phyloP scores from a whole-genome alignment of 768 basidiomycete species.

The Mycena capillaripes region DNA sequence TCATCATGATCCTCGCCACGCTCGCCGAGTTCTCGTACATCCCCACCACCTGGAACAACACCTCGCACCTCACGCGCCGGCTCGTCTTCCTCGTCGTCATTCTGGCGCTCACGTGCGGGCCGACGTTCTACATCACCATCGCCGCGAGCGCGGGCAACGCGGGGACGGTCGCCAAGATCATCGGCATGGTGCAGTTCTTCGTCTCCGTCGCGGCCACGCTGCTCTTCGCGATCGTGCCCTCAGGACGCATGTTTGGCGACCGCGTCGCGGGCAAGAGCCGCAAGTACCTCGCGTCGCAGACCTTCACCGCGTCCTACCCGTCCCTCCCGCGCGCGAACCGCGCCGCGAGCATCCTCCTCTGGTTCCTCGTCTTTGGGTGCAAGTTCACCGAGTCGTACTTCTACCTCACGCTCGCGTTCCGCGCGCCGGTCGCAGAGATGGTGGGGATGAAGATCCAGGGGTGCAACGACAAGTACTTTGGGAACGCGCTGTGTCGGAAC shows the following conservation, averaged over 20 bases:
- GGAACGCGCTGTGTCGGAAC: slow-evolving; percentile 87
- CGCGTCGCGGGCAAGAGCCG: slow-evolving; percentile 95
- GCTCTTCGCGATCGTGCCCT: slow-evolving; percentile 92
- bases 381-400: slow-evolving; percentile 98
- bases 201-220: slow-evolving; percentile 90
- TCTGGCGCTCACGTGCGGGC: slow-evolving; percentile 91
- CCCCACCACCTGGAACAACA: slow-evolving; percentile 99
- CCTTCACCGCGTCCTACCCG: slow-evolving; percentile 97
- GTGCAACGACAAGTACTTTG: slow-evolving; percentile 92
- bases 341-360: slow-evolving; percentile 82
- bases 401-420: slow-evolving; percentile 96
- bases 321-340: slow-evolving; percentile 73
- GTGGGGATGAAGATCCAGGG: slow-evolving; percentile 95
- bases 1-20: slow-evolving; percentile 97
- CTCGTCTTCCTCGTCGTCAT: slow-evolving; percentile 91
- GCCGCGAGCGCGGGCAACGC: slow-evolving; percentile 82
- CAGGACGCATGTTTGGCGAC: slow-evolving; percentile 99
- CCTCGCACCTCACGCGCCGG: slow-evolving; percentile 94
- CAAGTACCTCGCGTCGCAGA: slow-evolving; percentile 98
- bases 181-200: slow-evolving; percentile 97
- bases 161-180: slow-evolving; percentile 85
- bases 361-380: slow-evolving; percentile 95
- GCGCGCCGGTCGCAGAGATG: slow-evolving; percentile 93
- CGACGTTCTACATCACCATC: slow-evolving; percentile 95
- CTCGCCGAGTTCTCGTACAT: slow-evolving; percentile 97